A percentile compares a stretch with the other conserved stretches of the same genome.
Conservation (phyloP, 139 green algal species). For the Coccomyxa sp. region DNA sequence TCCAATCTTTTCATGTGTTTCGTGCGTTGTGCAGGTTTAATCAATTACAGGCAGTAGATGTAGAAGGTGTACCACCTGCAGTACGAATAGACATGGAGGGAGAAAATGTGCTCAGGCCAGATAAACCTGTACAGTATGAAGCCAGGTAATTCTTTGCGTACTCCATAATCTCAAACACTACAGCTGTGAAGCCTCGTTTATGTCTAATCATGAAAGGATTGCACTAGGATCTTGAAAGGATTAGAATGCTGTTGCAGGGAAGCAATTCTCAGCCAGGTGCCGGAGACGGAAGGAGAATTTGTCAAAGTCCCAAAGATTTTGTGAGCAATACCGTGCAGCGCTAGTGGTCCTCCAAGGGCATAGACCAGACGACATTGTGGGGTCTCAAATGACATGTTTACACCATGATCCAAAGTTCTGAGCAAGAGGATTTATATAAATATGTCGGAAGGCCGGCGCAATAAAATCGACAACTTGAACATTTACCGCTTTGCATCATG, state of each 20-base stretch:
- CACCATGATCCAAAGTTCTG: no score
- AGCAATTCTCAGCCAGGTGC: conserved; percentile 45
- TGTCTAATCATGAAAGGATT: not conserved
- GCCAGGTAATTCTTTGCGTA: not conserved
- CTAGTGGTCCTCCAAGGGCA: no score
- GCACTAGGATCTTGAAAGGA: not conserved
- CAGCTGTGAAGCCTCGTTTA: not conserved
- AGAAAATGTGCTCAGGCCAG: conserved; percentile 43
- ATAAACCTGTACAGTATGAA: conserved; percentile 30
- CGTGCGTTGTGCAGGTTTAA: conserved; percentile 51
- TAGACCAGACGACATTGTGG: no score
- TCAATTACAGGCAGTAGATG: conserved; percentile 63
- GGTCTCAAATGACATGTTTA: no score
- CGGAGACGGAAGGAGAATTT: conserved; percentile 37
- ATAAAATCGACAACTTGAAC: no score
- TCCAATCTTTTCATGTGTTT: not conserved
- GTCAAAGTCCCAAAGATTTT: conserved; percentile 64
- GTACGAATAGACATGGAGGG: conserved; percentile 36
- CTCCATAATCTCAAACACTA: not conserved
- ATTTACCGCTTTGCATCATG: no score
- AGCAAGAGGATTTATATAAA: no score
- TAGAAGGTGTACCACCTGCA: conserved; percentile 51
- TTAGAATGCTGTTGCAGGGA: conserved; percentile 18
- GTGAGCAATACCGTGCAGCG: not conserved
- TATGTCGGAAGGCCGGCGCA: no score